These are phyloP conservation scores for Nothophaeocryptopus gaeumannii DNA, from an alignment of 2,329 filamentous ascomycete genomes.

Conservation along the genomic window DNA sequence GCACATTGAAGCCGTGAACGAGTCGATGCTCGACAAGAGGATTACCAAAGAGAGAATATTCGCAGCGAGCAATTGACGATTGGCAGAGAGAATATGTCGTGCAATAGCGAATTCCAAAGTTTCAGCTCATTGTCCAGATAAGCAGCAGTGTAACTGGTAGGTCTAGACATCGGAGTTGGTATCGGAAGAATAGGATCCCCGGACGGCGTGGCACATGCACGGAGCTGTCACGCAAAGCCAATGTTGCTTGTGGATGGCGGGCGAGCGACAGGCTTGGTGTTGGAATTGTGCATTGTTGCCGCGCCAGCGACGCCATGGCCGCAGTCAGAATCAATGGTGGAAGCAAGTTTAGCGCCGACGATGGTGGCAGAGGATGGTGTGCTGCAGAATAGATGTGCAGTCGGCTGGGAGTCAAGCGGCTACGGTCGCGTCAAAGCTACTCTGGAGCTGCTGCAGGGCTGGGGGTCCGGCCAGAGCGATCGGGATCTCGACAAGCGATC, in stretches of 20 bases:
- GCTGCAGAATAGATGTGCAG: constrained; percentile 1
- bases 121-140: neutral
- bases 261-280: neutral
- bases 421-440: neutral
- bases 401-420: neutral
- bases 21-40: too few species aligned
- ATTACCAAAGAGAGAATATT: neutral
- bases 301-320: neutral
- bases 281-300: neutral
- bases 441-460: too few species aligned
- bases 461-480: neutral
- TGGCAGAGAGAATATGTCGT: neutral
- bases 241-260: neutral
- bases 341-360: too few species aligned
- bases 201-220: too few species aligned
- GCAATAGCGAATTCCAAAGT: neutral
- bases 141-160: too few species aligned
- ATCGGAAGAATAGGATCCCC: too few species aligned
- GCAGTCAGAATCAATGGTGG: neutral
- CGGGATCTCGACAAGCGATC: neutral
- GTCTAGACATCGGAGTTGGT: too few species aligned
- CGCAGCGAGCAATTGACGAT: neutral
- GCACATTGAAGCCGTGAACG: too few species aligned
- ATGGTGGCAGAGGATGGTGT: neutral
- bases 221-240: too few species aligned